A percentile compares a stretch with the other conserved stretches of the same genome.
phyloP scores from a whole-genome alignment of 2,329 filamentous ascomycete genomes.

The Penicillium sp. region DNA sequence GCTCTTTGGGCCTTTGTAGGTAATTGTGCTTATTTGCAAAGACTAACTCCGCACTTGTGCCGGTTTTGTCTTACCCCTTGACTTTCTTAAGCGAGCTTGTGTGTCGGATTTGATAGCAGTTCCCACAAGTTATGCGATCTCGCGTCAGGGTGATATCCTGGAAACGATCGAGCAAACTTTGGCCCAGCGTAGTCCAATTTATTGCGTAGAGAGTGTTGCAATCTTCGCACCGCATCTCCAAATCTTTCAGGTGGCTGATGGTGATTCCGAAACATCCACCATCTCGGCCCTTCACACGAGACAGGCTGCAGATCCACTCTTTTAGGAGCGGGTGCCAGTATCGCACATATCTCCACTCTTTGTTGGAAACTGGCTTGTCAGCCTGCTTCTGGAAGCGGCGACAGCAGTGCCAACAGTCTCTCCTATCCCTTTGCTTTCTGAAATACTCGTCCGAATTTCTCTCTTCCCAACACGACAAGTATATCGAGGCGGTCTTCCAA shows the following conservation, averaged over 20 bases:
- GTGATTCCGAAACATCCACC: neutral
- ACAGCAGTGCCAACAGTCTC: neutral
- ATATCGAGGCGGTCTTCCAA: neutral
- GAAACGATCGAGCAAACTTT: neutral
- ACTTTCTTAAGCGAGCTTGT: too few relatives aligned
- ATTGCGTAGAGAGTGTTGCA: neutral
- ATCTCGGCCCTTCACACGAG: neutral
- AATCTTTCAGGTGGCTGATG: neutral
- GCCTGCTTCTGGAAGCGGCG: neutral
- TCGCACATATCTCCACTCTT: neutral
- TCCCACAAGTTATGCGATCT: neutral
- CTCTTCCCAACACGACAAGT: neutral
- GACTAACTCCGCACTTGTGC: neutral
- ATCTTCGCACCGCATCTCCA: neutral
- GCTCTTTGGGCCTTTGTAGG: neutral
- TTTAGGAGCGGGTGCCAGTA: neutral
- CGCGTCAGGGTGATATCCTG: accelerated
- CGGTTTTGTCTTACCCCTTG: too few relatives aligned
- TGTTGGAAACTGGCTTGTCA: accelerated
- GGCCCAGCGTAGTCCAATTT: accelerated
- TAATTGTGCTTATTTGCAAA: neutral
- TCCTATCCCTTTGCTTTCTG: neutral
- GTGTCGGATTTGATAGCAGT: neutral
- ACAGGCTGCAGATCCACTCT: neutral
- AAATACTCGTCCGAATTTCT: neutral